Evolutionary conservation across 805 yeast species (phyloP).

Genomic region (Starmerella stellata): DNA sequence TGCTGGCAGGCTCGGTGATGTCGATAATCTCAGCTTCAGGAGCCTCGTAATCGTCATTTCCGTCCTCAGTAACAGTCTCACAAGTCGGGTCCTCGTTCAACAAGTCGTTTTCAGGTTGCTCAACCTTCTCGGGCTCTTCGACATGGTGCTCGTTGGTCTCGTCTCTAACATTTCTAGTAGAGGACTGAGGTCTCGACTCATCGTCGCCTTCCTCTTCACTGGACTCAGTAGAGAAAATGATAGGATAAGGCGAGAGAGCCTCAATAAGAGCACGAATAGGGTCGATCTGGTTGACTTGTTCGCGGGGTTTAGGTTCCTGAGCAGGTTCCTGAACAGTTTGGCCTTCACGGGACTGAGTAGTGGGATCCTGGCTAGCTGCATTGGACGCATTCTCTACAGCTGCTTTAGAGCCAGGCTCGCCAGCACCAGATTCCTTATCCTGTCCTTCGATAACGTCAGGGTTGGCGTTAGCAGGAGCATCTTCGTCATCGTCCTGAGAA

Average conservation of each 20-base stretch:
- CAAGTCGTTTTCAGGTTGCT: neutral
- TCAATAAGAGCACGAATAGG: constrained; percentile 8
- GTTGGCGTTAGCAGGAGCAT: neutral
- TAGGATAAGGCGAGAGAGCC: constrained; percentile 8
- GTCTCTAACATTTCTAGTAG: too few species aligned
- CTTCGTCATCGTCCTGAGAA: neutral
- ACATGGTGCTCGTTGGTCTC: neutral
- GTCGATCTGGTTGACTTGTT: constrained; percentile 1
- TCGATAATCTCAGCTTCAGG: constrained; percentile 2
- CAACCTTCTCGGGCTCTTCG: neutral
- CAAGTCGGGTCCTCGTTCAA: constrained; percentile 8
- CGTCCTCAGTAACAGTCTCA: constrained; percentile 11
- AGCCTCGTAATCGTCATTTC: constrained; percentile 3
- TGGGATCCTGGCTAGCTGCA: neutral
- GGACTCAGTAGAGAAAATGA: constrained; percentile 7
- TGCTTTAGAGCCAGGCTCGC: too few species aligned
- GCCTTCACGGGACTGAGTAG: neutral
- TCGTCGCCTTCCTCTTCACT: constrained; percentile 9
- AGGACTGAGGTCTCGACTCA: neutral
- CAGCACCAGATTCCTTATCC: constrained; percentile 1
- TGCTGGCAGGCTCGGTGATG: neutral
- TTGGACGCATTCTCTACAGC: constrained; percentile 7
- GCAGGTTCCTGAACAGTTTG: constrained; percentile 5
- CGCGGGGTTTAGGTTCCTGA: neutral
- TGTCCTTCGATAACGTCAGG: neutral